Base-by-base conservation (phyloP, 202 grass and related monocot genomes). In the Hordeum pubiflorum region DNA sequence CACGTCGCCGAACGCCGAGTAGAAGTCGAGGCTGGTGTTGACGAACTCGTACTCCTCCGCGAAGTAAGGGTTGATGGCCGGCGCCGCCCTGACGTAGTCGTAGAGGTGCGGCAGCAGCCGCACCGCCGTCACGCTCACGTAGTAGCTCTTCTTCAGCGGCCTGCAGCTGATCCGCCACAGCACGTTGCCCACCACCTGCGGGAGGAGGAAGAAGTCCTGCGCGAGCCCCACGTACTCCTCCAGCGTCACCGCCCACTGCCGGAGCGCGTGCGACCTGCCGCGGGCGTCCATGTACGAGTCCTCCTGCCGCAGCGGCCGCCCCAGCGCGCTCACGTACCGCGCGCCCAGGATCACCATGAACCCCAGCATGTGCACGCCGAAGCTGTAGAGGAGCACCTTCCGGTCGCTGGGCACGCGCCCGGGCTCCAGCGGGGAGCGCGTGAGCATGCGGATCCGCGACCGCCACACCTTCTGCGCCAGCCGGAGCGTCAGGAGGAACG, bases 21-120 rank as follows among this genome's bases (percentile, higher is more conserved):
- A 97, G 86, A 94, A 97, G 79, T 94, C 91, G 8, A 91, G 89
- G 87, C 83, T 97, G 5, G 89, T 87, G 84, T 94, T 91, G n/a
- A 94, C 94, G 87, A 97, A 92, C 90, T 92, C 91, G 50, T 94
- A 97, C 83, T 97, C 89, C 85, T 94, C 91, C 0, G 87, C 86
- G 78, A 97, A 97, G 82, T 97, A 97, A 1, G 94, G 94, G 81
- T 97, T 97, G 80, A 94, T 93, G 9, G 87, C 86, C 12, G 94
- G 94, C 58, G 87, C 83, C 52, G 85, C 81, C 82, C 82, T 84
- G 54, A 94, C 2, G 80, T 88, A 94, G 91, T 94, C 91, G 81
- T 97, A 97, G 23, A 94, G 58, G 85, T 97, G 94, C 40, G 91
- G 94, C 72, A 97, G 88, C 78, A 94, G 78, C 23, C 94, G 54